A percentile compares a stretch with the other conserved stretches of the same genome.
Evolutionary conservation across 2,329 filamentous ascomycete genomes (phyloP).

Genomic region (Calonectria pseudoreteaudii): DNA sequence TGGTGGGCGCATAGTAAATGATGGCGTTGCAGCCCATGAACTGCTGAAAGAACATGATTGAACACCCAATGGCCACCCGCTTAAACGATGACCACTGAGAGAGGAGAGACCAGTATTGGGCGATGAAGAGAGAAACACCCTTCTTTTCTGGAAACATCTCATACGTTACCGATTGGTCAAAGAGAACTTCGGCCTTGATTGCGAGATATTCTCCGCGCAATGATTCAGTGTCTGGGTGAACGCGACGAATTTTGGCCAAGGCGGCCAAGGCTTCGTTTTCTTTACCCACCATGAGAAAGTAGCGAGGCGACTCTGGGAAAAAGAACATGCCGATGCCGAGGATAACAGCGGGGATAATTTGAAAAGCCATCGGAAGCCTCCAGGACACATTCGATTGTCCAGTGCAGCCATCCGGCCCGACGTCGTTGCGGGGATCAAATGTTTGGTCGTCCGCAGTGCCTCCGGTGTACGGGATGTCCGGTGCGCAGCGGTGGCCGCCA

Average conservation of each 20-base stretch:
- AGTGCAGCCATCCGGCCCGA: constrained; percentile 54
- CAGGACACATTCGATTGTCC: constrained; percentile 59
- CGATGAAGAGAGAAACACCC: constrained; percentile 44
- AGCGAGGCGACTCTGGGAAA: constrained; percentile 56
- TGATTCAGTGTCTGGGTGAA: constrained; percentile 45
- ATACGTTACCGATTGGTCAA: constrained; percentile 45
- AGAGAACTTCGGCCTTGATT: constrained; percentile 53
- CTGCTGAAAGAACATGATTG: constrained; percentile 68
- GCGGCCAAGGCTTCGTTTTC: constrained; percentile 47
- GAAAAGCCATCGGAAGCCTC: constrained; percentile 61
- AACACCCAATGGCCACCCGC: constrained; percentile 65
- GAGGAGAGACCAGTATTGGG: constrained; percentile 47
- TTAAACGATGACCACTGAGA: constrained; percentile 46
- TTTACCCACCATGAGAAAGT: constrained; percentile 45
- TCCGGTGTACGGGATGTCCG: constrained; percentile 58
- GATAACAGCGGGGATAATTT: constrained; percentile 67
- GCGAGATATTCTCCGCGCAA: constrained; percentile 49
- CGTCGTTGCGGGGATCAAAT: constrained; percentile 58
- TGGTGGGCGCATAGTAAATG: constrained; percentile 61
- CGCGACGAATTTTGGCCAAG: constrained; percentile 47
- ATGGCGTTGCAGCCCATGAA: constrained; percentile 61
- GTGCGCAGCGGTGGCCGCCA: constrained; percentile 59
- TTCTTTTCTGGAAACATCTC: constrained; percentile 47
- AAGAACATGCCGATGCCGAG: constrained; percentile 66
- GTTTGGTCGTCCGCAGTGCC: constrained; percentile 50